These are phyloP conservation scores for Termitomyces sp. DNA, from an alignment of 768 basidiomycete genomes.

Conservation along the genomic window DNA sequence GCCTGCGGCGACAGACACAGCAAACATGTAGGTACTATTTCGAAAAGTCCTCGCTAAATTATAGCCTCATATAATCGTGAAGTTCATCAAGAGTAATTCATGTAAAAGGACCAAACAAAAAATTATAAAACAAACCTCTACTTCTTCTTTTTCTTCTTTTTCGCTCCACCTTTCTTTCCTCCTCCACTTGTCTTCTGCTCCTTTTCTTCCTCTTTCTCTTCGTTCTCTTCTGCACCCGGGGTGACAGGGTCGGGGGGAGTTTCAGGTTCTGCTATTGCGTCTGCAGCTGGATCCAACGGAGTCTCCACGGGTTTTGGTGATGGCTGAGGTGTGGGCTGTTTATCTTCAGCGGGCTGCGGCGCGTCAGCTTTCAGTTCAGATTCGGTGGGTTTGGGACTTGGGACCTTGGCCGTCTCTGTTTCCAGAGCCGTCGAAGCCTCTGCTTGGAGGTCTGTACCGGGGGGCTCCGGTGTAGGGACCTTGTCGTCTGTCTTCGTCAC, in stretches of 20 bases:
- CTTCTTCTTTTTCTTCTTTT: conserved; percentile 24
- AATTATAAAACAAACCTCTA: conserved; percentile 9
- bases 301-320: background rate
- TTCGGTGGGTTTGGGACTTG: background rate
- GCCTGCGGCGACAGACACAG: background rate
- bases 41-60: background rate
- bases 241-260: conserved; percentile 12
- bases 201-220: conserved; percentile 18
- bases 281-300: background rate
- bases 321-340: background rate
- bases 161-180: conserved; percentile 17
- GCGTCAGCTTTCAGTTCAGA: background rate
- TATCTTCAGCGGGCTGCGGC: background rate
- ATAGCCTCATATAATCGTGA: conserved; percentile 1
- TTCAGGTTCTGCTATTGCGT: conserved; percentile 7
- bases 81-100: background rate
- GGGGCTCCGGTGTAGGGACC: background rate
- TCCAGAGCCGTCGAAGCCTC: too few relatives aligned
- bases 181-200: conserved; percentile 15
- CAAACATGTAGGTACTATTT: background rate
- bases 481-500: background rate
- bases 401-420: background rate
- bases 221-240: conserved; percentile 16
- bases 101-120: background rate
- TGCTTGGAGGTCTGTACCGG: background rate